Conservation (phyloP, 148 eudicot species). For the Arbutus unedo region DNA sequence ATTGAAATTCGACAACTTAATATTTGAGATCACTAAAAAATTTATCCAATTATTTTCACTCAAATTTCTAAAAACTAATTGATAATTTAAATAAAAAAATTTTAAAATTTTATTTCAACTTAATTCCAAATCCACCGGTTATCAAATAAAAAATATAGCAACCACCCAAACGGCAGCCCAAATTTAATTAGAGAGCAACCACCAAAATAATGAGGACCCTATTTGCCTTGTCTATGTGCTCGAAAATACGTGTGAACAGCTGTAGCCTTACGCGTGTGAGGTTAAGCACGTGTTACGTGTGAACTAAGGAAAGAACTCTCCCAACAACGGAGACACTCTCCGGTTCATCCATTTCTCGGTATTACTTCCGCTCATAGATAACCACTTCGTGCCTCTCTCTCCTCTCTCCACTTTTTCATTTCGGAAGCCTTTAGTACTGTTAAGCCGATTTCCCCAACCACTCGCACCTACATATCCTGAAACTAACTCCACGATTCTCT, state of each 20-base stretch:
- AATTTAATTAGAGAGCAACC: neutral
- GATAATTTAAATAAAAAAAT: too few species aligned
- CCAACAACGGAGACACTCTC: too few species aligned
- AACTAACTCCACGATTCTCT: neutral
- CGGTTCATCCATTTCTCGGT: neutral
- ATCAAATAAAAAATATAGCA: neutral
- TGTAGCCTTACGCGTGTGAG: neutral
- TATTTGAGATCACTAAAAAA: too few species aligned
- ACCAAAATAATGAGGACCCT: neutral
- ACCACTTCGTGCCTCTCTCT: neutral
- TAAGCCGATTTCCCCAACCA: conserved; percentile 2
- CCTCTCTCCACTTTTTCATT: conserved; percentile 4
- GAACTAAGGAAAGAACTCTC: conserved; percentile 16
- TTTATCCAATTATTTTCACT: too few species aligned
- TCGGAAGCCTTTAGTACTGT: neutral
- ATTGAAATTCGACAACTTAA: too few species aligned
- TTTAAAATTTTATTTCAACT: too few species aligned
- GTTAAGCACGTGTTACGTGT: conserved; percentile 15
- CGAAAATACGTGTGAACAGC: neutral
- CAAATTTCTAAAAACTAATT: too few species aligned
- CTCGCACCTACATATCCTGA: conserved; percentile 11
- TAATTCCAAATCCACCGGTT: too few species aligned
- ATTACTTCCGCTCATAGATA: neutral
- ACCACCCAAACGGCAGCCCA: neutral
- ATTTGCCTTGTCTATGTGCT: neutral